phyloP scores from a whole-genome alignment of 2,329 filamentous ascomycete species.

The Fusarium longipes region DNA sequence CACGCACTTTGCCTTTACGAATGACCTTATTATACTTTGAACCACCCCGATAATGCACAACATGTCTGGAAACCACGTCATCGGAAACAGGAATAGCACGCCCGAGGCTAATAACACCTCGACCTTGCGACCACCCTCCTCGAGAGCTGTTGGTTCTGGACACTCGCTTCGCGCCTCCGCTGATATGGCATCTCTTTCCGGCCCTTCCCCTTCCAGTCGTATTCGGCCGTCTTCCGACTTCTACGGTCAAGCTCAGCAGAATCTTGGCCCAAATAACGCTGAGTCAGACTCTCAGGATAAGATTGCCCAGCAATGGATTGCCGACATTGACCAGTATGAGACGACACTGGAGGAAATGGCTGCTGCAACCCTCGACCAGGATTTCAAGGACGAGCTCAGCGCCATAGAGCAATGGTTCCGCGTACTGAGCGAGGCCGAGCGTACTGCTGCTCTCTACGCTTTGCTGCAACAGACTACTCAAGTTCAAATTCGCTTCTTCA shows the following conservation, averaged over 20 bases:
- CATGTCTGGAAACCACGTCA: constrained; percentile 75
- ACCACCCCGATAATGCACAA: constrained; percentile 60
- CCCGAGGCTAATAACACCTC: constrained; percentile 87
- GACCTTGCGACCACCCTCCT: constrained; percentile 83
- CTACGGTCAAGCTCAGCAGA: constrained; percentile 80
- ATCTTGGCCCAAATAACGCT: constrained; percentile 72
- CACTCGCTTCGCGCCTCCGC: constrained; percentile 94
- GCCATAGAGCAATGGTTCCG: constrained; percentile 99
- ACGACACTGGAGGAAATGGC: constrained; percentile 99
- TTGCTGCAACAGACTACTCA: constrained; percentile 98
- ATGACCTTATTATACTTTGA: constrained; percentile 19
- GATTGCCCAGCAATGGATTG: constrained; percentile 97
- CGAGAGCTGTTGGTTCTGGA: constrained; percentile 79
- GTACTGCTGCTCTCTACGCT: constrained; percentile 94
- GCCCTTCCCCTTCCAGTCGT: constrained; percentile 75
- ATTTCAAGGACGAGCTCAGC: constrained; percentile 99
- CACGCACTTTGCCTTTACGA: constrained; percentile 26
- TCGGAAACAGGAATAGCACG: constrained; percentile 94
- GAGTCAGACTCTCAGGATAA: constrained; percentile 90
- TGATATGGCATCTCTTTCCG: constrained; percentile 87
- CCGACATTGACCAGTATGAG: constrained; percentile 98
- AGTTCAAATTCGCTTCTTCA: constrained; percentile 99
- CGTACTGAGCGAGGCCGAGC: constrained; percentile 94
- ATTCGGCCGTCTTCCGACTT: constrained; percentile 97
- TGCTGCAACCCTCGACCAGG: constrained; percentile 96